Evolutionary conservation across 371 early-diverging fungal species (phyloP).

Genomic region (Mycotypha africana): DNA sequence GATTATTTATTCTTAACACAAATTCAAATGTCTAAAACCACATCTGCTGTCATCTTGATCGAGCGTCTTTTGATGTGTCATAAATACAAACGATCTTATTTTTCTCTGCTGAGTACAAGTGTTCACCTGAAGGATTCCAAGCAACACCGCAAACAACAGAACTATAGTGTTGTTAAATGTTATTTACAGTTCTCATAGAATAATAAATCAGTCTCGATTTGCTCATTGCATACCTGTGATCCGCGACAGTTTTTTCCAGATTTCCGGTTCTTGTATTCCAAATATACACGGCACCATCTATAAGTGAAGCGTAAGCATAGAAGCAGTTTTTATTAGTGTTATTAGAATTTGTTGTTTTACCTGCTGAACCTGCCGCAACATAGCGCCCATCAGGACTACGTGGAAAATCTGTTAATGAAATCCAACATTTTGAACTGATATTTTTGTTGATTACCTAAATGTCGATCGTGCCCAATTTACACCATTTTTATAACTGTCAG

Average conservation of each 20-base stretch:
- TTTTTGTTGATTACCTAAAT: constrained; percentile 65
- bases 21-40: too few relatives aligned
- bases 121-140: constrained; percentile 58
- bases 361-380: constrained; percentile 74
- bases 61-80: too few relatives aligned
- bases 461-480: constrained; percentile 87
- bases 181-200: too few relatives aligned
- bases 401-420: too few relatives aligned
- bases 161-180: constrained; percentile 15
- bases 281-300: constrained; percentile 70
- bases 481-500: constrained; percentile 73
- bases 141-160: constrained; percentile 52
- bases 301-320: not conserved
- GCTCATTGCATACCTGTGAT: constrained; percentile 59
- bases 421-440: too few relatives aligned
- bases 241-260: constrained; percentile 41
- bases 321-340: too few relatives aligned
- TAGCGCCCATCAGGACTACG: constrained; percentile 81
- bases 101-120: constrained; percentile 71
- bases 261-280: constrained; percentile 65
- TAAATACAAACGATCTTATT: constrained; percentile 63
- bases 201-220: too few relatives aligned
- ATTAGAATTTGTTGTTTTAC: constrained; percentile 24
- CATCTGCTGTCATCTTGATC: too few relatives aligned
- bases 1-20: too few relatives aligned